Evolutionary conservation across 2,329 filamentous ascomycete species (phyloP), one percentile per base, ranked within the genome.

Genomic region (Colletotrichum sp.): DNA sequence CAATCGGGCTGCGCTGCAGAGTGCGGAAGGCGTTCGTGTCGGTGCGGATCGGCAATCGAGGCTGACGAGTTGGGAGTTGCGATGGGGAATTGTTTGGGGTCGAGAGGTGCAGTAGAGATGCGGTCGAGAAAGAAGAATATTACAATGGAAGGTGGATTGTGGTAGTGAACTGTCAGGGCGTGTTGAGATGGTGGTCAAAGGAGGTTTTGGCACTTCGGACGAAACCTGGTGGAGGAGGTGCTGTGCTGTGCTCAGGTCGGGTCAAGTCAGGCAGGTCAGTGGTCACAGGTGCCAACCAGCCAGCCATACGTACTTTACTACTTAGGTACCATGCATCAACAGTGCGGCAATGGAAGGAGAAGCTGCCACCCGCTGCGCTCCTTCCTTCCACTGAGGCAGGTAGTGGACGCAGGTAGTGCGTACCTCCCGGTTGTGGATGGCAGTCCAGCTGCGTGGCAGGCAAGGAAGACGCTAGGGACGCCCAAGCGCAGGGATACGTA

Each of bases 141-240:
- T 69, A 71, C 60, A 58, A 64, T 75, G 73, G 56, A 66, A 18
- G 67, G 66, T 66, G 73, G 36, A 34, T 56, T 73, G 64, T 73
- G 70, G 70, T 66, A 69, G 36, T 24, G 61, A 34, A 28, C 61
- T 75, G 69, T 72, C 72, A 71, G 66, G 69, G 73, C 70, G 58
- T 62, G 70, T 28, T 65, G 70, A 64, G 61, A 73, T 67, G 73
- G 69, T 75, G 73, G 73, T 76, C 70, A 69, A 73, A 76, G 73
- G 73, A 73, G 73, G 73, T 66, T 76, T 76, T 68, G 73, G 34
- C 70, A 76, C 73, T 73, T 76, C 34, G 73, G 73, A 76, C 70
- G 70, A 73, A 76, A 76, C 73, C 26, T 76, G 73, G 73, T 68
- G 70, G 73, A 68, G 70, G 68, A 62, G 68, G 34, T 65, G 70